Base-by-base conservation (phyloP, 2,329 filamentous ascomycete genomes). In the Hortaea werneckii region DNA sequence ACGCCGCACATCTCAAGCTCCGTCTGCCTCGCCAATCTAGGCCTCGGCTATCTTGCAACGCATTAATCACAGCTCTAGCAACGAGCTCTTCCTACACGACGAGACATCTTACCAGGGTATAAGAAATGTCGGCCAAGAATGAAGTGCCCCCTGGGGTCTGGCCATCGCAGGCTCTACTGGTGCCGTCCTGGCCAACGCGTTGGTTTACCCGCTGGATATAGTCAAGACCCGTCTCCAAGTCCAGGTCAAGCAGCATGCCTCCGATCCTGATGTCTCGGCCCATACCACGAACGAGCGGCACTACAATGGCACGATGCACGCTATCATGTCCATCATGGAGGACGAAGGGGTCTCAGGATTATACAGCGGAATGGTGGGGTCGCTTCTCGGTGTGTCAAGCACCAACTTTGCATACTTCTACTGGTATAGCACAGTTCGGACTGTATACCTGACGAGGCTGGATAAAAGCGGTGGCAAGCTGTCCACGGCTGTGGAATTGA, bases 361-460 rank as follows among this genome's bases (percentile, higher is more conserved):
- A 6, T 98, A 98, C 61, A 80, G 85, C 43, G 92, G 92, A 50
- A 89, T 98, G 65, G 76, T 80, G 49, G 89, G 90, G 42, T 81
- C 89, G 4, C 73, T 98, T 12, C 71, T 96, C 43, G 92, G 92
- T 44, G 92, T 98, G 32, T 90, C 88, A 1, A 95, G 89, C 27
- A 96, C 90, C 43, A 98, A 98, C 67, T 98, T 98, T 64, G 92
- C 92, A 59, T 98, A 98, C 70, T 98, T 98, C 66, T 98, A 98
- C 72, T 96, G 90, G 89, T 96, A 96, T 66, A 90, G 87, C 5
- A 70, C 92, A 28, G 87, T 95, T 29, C 81, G 92, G 52, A 80
- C 80, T 11, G 67, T 95, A 13, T 96, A 96, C 65, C 68, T 86
- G 54, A 68, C 71, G 12, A 75, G 73, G 26, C 50, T 60, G 7